Percentiles rank a stretch among this genome's conserved stretches.
phyloP scores from a whole-genome alignment of 2,329 filamentous ascomycete species.

The Triangularia verruculosa region DNA sequence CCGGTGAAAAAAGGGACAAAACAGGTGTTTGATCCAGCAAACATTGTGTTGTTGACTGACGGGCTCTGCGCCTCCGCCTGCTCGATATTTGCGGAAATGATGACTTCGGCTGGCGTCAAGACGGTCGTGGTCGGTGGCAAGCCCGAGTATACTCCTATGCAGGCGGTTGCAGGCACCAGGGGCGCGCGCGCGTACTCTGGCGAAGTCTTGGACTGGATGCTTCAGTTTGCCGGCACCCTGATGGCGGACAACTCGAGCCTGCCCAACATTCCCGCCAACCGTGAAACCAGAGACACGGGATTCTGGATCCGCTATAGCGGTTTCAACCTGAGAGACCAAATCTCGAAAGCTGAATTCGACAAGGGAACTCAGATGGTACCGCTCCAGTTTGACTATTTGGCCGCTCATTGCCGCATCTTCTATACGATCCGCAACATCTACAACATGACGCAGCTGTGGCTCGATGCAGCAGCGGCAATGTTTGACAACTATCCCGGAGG shows the following conservation, averaged over 20 bases:
- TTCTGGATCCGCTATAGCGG: constrained; percentile 19
- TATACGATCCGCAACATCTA: constrained; percentile 53
- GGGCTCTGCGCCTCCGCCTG: constrained; percentile 34
- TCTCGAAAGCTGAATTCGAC: constrained; percentile 14
- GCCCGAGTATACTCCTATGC: constrained; percentile 52
- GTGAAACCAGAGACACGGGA: constrained; percentile 15
- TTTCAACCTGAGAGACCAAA: constrained; percentile 31
- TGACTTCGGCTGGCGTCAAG: constrained; percentile 45
- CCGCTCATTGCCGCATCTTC: constrained; percentile 59
- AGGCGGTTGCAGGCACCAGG: constrained; percentile 64
- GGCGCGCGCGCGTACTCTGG: constrained; percentile 40
- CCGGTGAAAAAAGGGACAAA: constrained; percentile 13
- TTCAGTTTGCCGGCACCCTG: constrained; percentile 9
- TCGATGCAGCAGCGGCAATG: constrained; percentile 13
- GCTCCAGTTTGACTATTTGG: constrained; percentile 60
- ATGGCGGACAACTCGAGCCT: constrained; percentile 1
- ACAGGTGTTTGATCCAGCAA: constrained; percentile 13
- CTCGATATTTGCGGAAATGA: constrained; percentile 33
- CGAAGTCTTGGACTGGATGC: constrained; percentile 19
- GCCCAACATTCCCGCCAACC: constrained; percentile 4
- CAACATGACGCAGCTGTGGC: constrained; percentile 53
- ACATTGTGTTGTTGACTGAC: constrained; percentile 28
- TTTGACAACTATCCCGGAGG: constrained; percentile 1
- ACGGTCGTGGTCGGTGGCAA: constrained; percentile 61
- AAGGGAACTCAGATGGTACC: constrained; percentile 13